Evolutionary conservation across 2,329 filamentous ascomycete species (phyloP).

Genomic region (Mollisiaceae sp.): DNA sequence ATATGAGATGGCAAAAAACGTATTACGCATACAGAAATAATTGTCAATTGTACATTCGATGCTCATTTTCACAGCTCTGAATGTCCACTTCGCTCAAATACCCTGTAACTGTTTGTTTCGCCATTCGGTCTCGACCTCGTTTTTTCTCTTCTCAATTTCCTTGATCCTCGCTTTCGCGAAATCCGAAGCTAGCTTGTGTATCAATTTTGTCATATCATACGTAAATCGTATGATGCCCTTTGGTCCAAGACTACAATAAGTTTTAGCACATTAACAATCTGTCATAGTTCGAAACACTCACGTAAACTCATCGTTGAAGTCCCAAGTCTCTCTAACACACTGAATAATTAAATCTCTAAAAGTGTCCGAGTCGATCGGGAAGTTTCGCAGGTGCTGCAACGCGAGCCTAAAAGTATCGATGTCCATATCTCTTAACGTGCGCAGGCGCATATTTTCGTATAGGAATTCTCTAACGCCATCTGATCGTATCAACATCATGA

Average conservation of each 20-base stretch:
- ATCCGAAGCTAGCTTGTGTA: not conserved
- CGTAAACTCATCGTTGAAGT: not conserved
- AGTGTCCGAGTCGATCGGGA: not conserved
- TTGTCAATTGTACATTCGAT: not conserved
- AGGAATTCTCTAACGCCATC: not conserved
- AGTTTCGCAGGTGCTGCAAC: not conserved
- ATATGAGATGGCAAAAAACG: too few species aligned
- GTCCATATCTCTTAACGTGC: not conserved
- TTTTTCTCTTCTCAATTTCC: not conserved
- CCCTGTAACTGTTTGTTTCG: not conserved
- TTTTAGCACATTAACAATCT: not conserved
- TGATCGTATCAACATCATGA: not conserved
- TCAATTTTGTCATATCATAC: not conserved
- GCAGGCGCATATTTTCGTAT: not conserved
- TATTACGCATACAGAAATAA: too few species aligned
- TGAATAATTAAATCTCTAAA: not conserved
- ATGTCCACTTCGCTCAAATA: not conserved
- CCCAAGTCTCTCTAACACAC: conserved; percentile 1
- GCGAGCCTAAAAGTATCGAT: not conserved
- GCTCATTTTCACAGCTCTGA: not conserved
- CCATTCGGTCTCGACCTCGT: not conserved
- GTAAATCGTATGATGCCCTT: conserved; percentile 3
- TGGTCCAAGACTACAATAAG: not conserved
- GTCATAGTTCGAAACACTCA: not conserved
- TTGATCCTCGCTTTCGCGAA: not conserved